phyloP scores from a whole-genome alignment of 2,329 filamentous ascomycete species.

The Fusarium virguliforme region DNA sequence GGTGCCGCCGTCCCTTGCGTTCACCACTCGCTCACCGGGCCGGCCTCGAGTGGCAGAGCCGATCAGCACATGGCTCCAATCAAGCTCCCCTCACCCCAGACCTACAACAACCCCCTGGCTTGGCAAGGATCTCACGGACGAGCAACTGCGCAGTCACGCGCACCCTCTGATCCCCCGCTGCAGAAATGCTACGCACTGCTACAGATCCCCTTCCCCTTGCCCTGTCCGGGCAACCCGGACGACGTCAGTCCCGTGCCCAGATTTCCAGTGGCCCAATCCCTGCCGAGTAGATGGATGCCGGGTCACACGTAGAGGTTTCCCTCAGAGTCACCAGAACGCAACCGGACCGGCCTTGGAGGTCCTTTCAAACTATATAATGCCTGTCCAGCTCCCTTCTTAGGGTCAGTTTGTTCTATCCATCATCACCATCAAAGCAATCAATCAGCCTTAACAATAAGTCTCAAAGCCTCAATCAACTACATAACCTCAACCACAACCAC shows the following conservation, averaged over 20 bases:
- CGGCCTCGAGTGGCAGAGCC: slow-evolving; percentile 21
- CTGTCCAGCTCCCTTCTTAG: slow-evolving; percentile 13
- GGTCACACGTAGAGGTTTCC: slow-evolving; percentile 31
- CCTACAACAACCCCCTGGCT: background rate
- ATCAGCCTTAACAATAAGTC: slow-evolving; percentile 6
- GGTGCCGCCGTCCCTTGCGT: background rate
- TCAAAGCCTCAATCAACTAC: background rate
- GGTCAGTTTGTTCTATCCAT: background rate
- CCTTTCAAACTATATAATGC: slow-evolving; percentile 34
- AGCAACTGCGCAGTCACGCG: slow-evolving; percentile 29
- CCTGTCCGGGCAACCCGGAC: slow-evolving; percentile 30
- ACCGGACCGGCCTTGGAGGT: slow-evolving; percentile 35
- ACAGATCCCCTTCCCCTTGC: slow-evolving; percentile 14
- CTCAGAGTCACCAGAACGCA: slow-evolving; percentile 29
- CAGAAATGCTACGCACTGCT: background rate
- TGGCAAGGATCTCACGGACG: slow-evolving; percentile 5
- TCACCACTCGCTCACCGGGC: slow-evolving; percentile 30
- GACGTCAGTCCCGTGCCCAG: slow-evolving; percentile 37
- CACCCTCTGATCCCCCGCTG: slow-evolving; percentile 28
- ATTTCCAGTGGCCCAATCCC: slow-evolving; percentile 26
- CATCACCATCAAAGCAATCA: slow-evolving; percentile 22
- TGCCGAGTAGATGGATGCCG: slow-evolving; percentile 35
- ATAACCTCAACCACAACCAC: background rate
- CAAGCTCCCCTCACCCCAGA: slow-evolving; percentile 10
- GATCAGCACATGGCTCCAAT: slow-evolving; percentile 41